These are phyloP conservation scores for Fusarium sarcochroum DNA, from an alignment of 2,329 filamentous ascomycete genomes.

Conservation along the genomic window DNA sequence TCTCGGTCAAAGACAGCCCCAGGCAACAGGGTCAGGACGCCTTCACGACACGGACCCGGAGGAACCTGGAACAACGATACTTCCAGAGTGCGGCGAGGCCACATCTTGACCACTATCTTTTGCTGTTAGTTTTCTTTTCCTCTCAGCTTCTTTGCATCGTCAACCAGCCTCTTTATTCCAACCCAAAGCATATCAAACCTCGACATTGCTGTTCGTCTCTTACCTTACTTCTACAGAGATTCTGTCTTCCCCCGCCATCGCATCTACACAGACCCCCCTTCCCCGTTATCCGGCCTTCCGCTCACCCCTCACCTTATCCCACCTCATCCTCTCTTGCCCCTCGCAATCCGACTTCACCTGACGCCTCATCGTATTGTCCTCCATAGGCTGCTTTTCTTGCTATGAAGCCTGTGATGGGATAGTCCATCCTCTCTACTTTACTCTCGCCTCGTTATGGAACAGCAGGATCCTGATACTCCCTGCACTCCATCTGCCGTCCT, in stretches of 20 bases:
- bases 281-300: slow-evolving; percentile 48
- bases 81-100: slow-evolving; percentile 35
- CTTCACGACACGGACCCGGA: slow-evolving; percentile 33
- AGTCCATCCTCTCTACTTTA: slow-evolving; percentile 48
- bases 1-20: slow-evolving; percentile 31
- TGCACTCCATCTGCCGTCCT: slow-evolving; percentile 48
- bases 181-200: slow-evolving; percentile 16
- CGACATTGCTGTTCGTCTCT: slow-evolving; percentile 4
- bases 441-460: slow-evolving; percentile 66
- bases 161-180: slow-evolving; percentile 22
- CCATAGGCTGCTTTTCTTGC: slow-evolving; percentile 41
- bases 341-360: slow-evolving; percentile 44
- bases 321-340: slow-evolving; percentile 42
- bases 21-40: slow-evolving; percentile 36
- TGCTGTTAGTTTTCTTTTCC: slow-evolving; percentile 37
- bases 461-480: slow-evolving; percentile 53
- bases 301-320: slow-evolving; percentile 45
- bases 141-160: slow-evolving; percentile 17
- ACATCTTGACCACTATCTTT: slow-evolving; percentile 16
- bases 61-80: slow-evolving; percentile 34
- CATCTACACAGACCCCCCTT: slow-evolving; percentile 40
- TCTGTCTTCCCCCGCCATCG: slow-evolving; percentile 37
- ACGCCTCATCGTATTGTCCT: slow-evolving; percentile 37
- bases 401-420: slow-evolving; percentile 48
- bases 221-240: background rate